Evolutionary conservation across 208 protist species (phyloP).

Genomic region (Leishmania major): DNA sequence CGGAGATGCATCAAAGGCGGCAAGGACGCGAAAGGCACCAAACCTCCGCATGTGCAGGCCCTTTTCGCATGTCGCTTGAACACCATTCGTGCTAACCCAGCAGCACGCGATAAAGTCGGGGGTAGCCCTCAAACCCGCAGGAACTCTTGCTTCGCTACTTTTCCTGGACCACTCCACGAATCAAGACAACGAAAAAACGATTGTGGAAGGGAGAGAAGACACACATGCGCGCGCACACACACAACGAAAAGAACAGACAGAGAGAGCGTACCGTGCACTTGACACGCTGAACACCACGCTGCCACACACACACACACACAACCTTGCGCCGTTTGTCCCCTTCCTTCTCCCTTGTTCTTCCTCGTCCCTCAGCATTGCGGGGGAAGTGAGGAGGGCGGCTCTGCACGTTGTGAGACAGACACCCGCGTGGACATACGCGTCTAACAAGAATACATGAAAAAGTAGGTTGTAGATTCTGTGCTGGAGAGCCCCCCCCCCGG

Average conservation of each 20-base stretch:
- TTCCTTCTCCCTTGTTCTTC: not conserved
- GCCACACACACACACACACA: too few relatives aligned
- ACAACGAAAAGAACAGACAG: not conserved
- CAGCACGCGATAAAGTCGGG: not conserved
- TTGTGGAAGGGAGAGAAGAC: not conserved
- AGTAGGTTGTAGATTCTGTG: not conserved
- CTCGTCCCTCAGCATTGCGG: not conserved
- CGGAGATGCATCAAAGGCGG: not conserved
- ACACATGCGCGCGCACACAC: not conserved
- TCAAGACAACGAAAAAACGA: not conserved
- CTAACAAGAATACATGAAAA: not conserved
- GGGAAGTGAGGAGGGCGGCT: not conserved
- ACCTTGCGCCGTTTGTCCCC: not conserved
- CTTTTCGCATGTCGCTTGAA: not conserved
- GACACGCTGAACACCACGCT: not conserved
- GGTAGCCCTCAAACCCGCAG: not conserved
- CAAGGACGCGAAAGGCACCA: not conserved
- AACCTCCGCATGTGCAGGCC: not conserved
- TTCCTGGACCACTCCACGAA: not conserved
- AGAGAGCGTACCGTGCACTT: not conserved
- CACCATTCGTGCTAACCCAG: not conserved
- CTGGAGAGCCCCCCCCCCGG: not conserved
- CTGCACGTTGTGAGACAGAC: slow-evolving; percentile 5
- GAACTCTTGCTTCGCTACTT: not conserved
- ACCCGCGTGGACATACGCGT: not conserved